A percentile compares a stretch with the other conserved stretches of the same genome.
Conservation (phyloP, 164 flowering plant species). For the Warburgia ugandensis region DNA sequence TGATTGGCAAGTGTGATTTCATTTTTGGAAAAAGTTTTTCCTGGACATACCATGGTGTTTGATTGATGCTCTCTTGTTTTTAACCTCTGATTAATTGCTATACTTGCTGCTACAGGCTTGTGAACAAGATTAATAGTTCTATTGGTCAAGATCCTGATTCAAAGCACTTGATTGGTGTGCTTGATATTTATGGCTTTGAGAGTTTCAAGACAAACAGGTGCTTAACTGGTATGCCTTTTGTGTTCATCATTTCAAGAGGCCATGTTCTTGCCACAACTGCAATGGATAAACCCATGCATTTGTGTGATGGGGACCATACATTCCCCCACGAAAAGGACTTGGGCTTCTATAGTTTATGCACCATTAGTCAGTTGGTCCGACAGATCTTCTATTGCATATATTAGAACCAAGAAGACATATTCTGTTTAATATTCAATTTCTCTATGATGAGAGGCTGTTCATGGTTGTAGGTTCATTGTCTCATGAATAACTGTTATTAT, state of each 20-base stretch:
- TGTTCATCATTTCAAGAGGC: conserved; percentile 30
- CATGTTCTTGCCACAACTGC: conserved; percentile 18
- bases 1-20: conserved; percentile 88
- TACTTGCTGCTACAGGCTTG: conserved; percentile 81
- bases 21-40: too few relatives aligned
- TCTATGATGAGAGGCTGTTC: too few relatives aligned
- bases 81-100: too few relatives aligned
- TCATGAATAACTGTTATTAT: too few relatives aligned
- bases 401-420: too few relatives aligned
- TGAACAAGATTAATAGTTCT: conserved; percentile 76
- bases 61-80: too few relatives aligned
- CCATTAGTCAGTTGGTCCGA: too few relatives aligned
- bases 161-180: conserved; percentile 80
- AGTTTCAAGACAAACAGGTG: conserved; percentile 99
- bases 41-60: too few relatives aligned
- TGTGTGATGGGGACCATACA: conserved; percentile 1
- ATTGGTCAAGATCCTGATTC: conserved; percentile 96
- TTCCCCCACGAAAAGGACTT: background rate
- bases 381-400: too few relatives aligned
- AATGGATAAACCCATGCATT: conserved; percentile 10
- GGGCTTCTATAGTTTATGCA: too few relatives aligned
- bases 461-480: too few relatives aligned
- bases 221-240: conserved; percentile 80
- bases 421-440: too few relatives aligned
- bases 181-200: conserved; percentile 99